These are phyloP conservation scores for Candida peoriensis DNA, from an alignment of 805 yeast species.

Conservation along the genomic window DNA sequence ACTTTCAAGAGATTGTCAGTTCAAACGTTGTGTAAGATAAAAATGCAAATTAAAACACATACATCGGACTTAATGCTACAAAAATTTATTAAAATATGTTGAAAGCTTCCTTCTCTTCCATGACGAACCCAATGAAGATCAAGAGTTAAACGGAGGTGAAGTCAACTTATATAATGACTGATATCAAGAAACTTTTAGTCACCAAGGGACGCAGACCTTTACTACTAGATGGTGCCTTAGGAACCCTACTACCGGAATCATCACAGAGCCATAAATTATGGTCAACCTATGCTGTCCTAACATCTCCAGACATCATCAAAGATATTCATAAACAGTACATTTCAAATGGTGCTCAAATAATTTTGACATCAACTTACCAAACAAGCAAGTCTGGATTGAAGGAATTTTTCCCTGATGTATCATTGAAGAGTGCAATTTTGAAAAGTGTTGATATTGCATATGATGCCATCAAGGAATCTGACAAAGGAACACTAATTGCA, in stretches of 20 bases:
- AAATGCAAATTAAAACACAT: too few species aligned
- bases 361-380: constrained; percentile 57
- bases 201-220: too few species aligned
- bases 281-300: constrained; percentile 49
- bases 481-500: constrained; percentile 29
- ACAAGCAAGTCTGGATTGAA: constrained; percentile 27
- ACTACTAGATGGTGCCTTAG: constrained; percentile 21
- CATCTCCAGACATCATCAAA: constrained; percentile 38
- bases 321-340: constrained; percentile 48
- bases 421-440: constrained; percentile 4
- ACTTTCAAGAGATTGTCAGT: too few species aligned
- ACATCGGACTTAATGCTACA: too few species aligned
- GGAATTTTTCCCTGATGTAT: constrained; percentile 26
- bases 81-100: too few species aligned
- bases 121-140: too few species aligned
- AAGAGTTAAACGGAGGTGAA: too few species aligned
- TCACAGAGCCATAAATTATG: constrained; percentile 38
- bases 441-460: constrained; percentile 15
- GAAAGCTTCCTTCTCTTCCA: too few species aligned
- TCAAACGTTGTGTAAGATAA: too few species aligned
- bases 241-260: constrained; percentile 17
- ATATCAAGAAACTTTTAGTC: too few species aligned
- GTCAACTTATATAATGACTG: too few species aligned
- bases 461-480: constrained; percentile 7
- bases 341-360: constrained; percentile 47